Conservation (phyloP, 306 rosid species). For the Pyrus betulifolia region DNA sequence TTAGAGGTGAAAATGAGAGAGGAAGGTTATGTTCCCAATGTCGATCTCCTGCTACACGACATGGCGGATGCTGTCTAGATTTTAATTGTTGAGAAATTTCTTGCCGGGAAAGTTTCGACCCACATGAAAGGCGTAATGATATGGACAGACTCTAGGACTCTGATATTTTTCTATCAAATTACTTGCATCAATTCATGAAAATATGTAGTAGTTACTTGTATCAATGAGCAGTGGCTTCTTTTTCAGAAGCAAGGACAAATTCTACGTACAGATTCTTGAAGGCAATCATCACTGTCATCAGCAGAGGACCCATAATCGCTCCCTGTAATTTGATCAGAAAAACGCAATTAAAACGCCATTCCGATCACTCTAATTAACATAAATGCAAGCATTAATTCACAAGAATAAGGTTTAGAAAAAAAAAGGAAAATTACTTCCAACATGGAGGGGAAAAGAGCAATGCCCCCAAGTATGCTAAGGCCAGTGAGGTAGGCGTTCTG, state of each 20-base stretch:
- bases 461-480: slow-evolving; percentile 39
- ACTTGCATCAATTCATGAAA: not conserved
- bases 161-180: not conserved
- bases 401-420: not conserved
- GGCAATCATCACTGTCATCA: slow-evolving; percentile 36
- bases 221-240: not conserved
- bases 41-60: too few relatives aligned
- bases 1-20: slow-evolving; percentile 45
- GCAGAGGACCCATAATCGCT: slow-evolving; percentile 36
- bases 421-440: slow-evolving; percentile 17
- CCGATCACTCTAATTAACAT: too few relatives aligned
- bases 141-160: too few relatives aligned
- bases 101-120: too few relatives aligned
- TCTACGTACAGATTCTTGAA: slow-evolving; percentile 28
- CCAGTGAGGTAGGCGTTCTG: slow-evolving; percentile 36
- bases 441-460: slow-evolving; percentile 29
- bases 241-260: slow-evolving; percentile 25
- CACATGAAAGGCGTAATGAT: not conserved
- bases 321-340: slow-evolving; percentile 3
- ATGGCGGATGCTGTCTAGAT: too few relatives aligned
- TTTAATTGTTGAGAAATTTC: slow-evolving; percentile 4
- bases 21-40: slow-evolving; percentile 12
- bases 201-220: not conserved
- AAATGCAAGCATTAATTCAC: too few relatives aligned
- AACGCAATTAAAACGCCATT: too few relatives aligned